Evolutionary conservation across 352 stramenopile species (phyloP).

Genomic region (Phytophthora cryptogea): DNA sequence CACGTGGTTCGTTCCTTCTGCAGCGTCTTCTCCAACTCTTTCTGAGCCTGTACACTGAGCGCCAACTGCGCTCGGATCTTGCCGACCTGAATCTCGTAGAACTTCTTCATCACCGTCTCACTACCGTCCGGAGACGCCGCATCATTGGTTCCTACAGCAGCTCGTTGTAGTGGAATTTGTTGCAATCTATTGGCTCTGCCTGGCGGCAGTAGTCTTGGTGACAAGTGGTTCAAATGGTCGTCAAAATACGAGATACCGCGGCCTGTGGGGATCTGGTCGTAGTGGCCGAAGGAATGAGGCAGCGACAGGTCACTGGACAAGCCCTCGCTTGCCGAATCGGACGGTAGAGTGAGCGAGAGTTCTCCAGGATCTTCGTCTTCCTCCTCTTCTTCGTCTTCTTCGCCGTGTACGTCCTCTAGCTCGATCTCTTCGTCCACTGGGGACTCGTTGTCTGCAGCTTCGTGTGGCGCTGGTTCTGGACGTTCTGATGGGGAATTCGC

Average conservation of each 20-base stretch:
- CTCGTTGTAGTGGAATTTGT: conserved; percentile 2
- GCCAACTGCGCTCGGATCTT: conserved; percentile 70
- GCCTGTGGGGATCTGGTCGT: conserved; percentile 37
- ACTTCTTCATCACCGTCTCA: conserved; percentile 69
- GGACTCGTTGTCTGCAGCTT: conserved; percentile 21
- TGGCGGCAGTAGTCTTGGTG: conserved; percentile 4
- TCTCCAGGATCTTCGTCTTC: conserved; percentile 31
- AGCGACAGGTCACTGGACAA: conserved; percentile 75
- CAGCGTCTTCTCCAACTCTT: conserved; percentile 51
- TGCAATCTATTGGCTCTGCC: conserved; percentile 22
- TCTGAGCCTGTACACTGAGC: conserved; percentile 49
- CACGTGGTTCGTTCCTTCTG: conserved; percentile 47
- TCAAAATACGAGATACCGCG: conserved; percentile 57
- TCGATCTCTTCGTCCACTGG: conserved; percentile 27
- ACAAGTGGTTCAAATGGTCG: conserved; percentile 46
- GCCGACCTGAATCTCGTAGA: conserved; percentile 83
- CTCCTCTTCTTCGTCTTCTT: conserved; percentile 29
- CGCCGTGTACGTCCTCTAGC: conserved; percentile 13
- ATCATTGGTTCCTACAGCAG: conserved; percentile 1
- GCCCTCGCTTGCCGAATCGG: conserved; percentile 68
- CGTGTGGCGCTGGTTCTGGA: conserved; percentile 6
- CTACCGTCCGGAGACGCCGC: conserved; percentile 11
- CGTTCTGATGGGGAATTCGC: background rate
- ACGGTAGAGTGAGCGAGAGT: conserved; percentile 41
- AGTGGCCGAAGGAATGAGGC: conserved; percentile 70